Base-by-base conservation (phyloP, 768 basidiomycete species). In the Termitomyces sp. region DNA sequence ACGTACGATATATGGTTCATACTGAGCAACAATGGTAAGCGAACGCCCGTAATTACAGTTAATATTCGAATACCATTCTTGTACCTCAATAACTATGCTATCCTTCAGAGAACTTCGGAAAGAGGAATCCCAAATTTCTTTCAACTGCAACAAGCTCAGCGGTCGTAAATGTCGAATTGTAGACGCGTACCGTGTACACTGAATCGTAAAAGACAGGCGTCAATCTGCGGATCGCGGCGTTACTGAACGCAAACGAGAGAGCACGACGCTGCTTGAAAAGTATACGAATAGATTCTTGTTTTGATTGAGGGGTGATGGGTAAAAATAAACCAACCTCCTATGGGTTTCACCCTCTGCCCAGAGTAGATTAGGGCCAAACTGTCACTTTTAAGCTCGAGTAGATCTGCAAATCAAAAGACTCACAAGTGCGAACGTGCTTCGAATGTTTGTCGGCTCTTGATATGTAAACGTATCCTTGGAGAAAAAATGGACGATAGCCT, bases 1-100 rank as follows among this genome's bases (percentile, higher is more conserved):
- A 59, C 73, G 32, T 62, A 76, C 77, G 79, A 72, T 10, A 78
- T 67, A 47, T 68, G 68, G 62, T 78, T 79, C 76, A 79, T 74
- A 72, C 70, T 45, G 18, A 49, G 24, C 3, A 40, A 22, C 6
- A 20, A 2, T 28, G 26, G n/a, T 52, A 3, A 35, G 48, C 28
- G 5, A 28, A 16, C 18, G 6, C 3, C n/a, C 13, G 6, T 5
- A 38, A 26, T 3, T 24, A 14, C 6, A 30, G 16, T 16, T 4
- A 10, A n/a, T 5, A 18, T 5, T 30, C 5, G 9, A 66, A 14
- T 54, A 74, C 75, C 79, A 80, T 41, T 65, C 66, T 53, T 80
- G 73, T 10, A 80, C 74, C 22, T 81, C 76, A 22, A 80, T 70
- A 7, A 75, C 30, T 0, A 67, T 60, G 8, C 65, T 61, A 22